Base-by-base conservation (phyloP, 768 basidiomycete species). In the Suillus paluster region DNA sequence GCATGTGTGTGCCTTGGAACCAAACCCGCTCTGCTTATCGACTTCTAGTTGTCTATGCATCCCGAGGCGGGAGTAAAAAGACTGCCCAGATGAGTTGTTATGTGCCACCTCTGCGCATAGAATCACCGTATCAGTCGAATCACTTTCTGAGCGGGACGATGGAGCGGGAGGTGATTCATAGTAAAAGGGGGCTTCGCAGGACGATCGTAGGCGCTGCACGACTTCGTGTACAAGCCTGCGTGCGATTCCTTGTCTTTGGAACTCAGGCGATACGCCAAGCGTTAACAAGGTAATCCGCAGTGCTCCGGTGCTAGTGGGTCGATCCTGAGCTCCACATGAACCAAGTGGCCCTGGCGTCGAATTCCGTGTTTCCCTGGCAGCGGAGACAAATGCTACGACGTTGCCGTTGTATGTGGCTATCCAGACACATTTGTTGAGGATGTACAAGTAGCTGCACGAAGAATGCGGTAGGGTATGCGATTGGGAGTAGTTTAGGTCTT, bases 371-470 rank as follows among this genome's bases (percentile, higher is more conserved):
- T 57, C 67, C 21, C 63, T 57, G 39, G 64, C 49, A 25, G 74
- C 75, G 14, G 75, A 75, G 19, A 68, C 73, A 45, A 74, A 74
- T 17, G 73, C 73, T 4, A 74, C 11, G 34, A 76, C 55, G 3
- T 58, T 34, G 2, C 48, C 62, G 38, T 46, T 49, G n/a, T 70
- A 70, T n/a, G 48, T 62, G 4, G 75, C 75, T 7, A 74, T 61
- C n/a, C 1, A 76, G 25, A 59, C 73, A 76, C 27, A 76, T 71
- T 17, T 66, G 75, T 45, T 62, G 62, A 1, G 73, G 63, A 11
- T 75, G 69, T 8, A 76, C 57, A 10, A 76, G 67, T 21, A 74
- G 71, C 39, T 74, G 73, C 25, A 76, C 44, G 52, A 76, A 74
- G 58, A 74, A 74, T n/a, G 75, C 59, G 2, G 60, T 19, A 11